These are phyloP conservation scores for Candolleomyces efflorescens DNA, from an alignment of 768 basidiomycete genomes.

Conservation along the genomic window DNA sequence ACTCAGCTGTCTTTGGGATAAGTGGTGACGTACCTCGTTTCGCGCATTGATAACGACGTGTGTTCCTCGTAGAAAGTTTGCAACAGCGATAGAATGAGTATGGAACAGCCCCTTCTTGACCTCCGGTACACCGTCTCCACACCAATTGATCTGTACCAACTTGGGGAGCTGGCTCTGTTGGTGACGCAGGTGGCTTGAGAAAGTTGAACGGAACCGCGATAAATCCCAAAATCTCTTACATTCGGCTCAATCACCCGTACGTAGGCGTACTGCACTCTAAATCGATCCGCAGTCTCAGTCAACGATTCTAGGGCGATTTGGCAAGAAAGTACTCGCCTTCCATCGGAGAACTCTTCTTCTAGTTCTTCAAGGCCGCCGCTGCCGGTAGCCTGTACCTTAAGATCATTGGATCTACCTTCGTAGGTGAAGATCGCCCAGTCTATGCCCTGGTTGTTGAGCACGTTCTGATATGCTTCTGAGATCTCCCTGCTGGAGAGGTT, in stretches of 20 bases:
- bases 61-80: slow-evolving; percentile 73
- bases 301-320: slow-evolving; percentile 9
- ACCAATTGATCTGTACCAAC: slow-evolving; percentile 96
- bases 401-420: slow-evolving; percentile 76
- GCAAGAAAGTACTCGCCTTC: slow-evolving; percentile 50
- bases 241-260: slow-evolving; percentile 81
- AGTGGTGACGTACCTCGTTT: slow-evolving; percentile 58
- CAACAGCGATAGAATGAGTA: slow-evolving; percentile 77
- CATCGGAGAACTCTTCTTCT: slow-evolving; percentile 93
- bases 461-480: slow-evolving; percentile 67
- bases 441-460: slow-evolving; percentile 60
- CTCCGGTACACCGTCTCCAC: slow-evolving; percentile 94
- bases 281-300: slow-evolving; percentile 12
- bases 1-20: not conserved
- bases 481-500: slow-evolving; percentile 76
- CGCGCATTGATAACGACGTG: slow-evolving; percentile 86
- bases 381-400: slow-evolving; percentile 86
- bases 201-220: not conserved
- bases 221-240: slow-evolving; percentile 37
- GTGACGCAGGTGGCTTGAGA: not conserved
- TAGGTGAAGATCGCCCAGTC: slow-evolving; percentile 83
- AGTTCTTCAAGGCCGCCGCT: slow-evolving; percentile 85
- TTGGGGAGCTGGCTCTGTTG: slow-evolving; percentile 76
- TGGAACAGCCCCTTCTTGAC: slow-evolving; percentile 90
- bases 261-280: slow-evolving; percentile 92